phyloP scores from a whole-genome alignment of 2,329 filamentous ascomycete genomes.

The Erysiphe neolycopersici region DNA sequence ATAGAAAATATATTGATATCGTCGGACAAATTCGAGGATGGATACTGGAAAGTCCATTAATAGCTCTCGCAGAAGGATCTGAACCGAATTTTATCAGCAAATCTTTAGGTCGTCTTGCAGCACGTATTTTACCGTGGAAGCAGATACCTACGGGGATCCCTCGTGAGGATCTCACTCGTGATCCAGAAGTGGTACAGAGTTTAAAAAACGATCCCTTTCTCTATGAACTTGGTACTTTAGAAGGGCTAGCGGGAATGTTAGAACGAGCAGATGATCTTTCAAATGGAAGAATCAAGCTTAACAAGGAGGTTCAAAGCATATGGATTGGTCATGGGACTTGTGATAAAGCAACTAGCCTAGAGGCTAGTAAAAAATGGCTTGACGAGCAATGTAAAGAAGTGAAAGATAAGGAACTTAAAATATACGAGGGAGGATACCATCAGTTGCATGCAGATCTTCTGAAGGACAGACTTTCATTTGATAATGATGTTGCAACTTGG shows the following conservation, averaged over 20 bases:
- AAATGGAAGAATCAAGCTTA: slow-evolving; percentile 24
- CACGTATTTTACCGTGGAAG: slow-evolving; percentile 35
- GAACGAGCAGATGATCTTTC: slow-evolving; percentile 40
- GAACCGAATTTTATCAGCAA: slow-evolving; percentile 28
- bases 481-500: slow-evolving; percentile 36
- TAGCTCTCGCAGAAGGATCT: slow-evolving; percentile 40
- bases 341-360: slow-evolving; percentile 42
- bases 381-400: slow-evolving; percentile 23
- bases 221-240: slow-evolving; percentile 68
- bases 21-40: slow-evolving; percentile 40
- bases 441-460: slow-evolving; percentile 34
- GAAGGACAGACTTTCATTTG: slow-evolving; percentile 16
- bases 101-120: slow-evolving; percentile 28
- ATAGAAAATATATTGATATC: slow-evolving; percentile 24
- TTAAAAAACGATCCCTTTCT: slow-evolving; percentile 41
- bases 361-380: slow-evolving; percentile 36
- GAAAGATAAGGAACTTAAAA: slow-evolving; percentile 41
- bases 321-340: slow-evolving; percentile 53
- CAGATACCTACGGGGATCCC: slow-evolving; percentile 43
- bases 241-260: slow-evolving; percentile 50
- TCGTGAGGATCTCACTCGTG: slow-evolving; percentile 35
- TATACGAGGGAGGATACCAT: slow-evolving; percentile 57
- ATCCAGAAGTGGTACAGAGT: slow-evolving; percentile 31
- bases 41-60: slow-evolving; percentile 52
- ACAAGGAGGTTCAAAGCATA: slow-evolving; percentile 31